Conservation (phyloP, 139 green algal genomes). For the Coelastrella sp. region DNA sequence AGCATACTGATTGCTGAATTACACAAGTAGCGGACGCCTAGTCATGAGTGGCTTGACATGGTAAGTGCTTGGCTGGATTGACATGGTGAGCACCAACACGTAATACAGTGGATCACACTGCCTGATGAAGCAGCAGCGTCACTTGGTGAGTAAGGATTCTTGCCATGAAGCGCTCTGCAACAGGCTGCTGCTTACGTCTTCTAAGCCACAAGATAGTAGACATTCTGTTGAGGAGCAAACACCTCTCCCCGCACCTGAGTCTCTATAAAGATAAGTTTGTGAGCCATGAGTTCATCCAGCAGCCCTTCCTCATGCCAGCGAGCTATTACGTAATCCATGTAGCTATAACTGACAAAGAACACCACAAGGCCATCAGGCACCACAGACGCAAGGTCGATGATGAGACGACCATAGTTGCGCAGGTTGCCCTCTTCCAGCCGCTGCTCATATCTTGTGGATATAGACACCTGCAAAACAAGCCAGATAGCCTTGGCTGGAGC, state of each 20-base stretch:
- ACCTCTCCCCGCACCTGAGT: constrained; percentile 81
- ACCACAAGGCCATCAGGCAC: constrained; percentile 95
- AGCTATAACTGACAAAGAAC: constrained; percentile 99
- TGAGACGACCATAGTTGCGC: constrained; percentile 94
- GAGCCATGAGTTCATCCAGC: constrained; percentile 90
- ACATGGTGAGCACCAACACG: too few relatives aligned
- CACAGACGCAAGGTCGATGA: constrained; percentile 89
- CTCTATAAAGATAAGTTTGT: constrained; percentile 99
- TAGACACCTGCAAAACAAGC: constrained; percentile 56
- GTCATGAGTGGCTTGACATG: too few relatives aligned
- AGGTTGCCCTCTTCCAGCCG: constrained; percentile 75
- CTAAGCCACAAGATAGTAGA: too few relatives aligned
- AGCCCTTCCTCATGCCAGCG: constrained; percentile 97
- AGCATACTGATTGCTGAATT: too few relatives aligned
- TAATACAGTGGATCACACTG: too few relatives aligned
- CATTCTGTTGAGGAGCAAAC: too few relatives aligned
- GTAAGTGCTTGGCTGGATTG: too few relatives aligned
- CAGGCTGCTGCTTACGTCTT: too few relatives aligned
- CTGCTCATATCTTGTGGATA: constrained; percentile 96
- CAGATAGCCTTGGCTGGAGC: not conserved
- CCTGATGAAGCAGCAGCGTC: too few relatives aligned
- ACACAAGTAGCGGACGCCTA: too few relatives aligned
- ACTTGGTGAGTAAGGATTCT: too few relatives aligned
- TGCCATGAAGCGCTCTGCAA: too few relatives aligned
- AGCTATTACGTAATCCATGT: constrained; percentile 91